phyloP scores from a whole-genome alignment of 176 grass and related monocot genomes.

The Carex cristatella region DNA sequence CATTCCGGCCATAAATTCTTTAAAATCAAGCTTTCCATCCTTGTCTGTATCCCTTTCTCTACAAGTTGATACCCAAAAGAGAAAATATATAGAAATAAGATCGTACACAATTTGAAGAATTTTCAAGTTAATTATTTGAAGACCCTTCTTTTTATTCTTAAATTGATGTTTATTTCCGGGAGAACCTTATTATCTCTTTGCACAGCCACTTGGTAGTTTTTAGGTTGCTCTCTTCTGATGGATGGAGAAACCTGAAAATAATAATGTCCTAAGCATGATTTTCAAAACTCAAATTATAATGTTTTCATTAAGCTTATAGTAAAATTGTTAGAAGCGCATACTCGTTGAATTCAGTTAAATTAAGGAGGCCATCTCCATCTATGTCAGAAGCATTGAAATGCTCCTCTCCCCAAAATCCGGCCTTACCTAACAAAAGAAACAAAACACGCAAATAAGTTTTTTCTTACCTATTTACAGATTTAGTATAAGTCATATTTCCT shows the following conservation, averaged over 20 bases:
- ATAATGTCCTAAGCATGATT: conserved; percentile 5
- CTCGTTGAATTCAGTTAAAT: conserved; percentile 75
- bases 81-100: neutral
- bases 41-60: conserved; percentile 71
- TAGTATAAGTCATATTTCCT: neutral
- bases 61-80: conserved; percentile 12
- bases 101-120: neutral
- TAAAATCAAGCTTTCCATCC: conserved; percentile 75
- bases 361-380: conserved; percentile 58
- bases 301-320: neutral
- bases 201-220: conserved; percentile 64
- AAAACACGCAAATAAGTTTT: neutral
- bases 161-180: neutral
- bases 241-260: conserved; percentile 63
- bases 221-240: conserved; percentile 64
- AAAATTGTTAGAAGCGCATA: conserved; percentile 19
- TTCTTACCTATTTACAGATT: neutral
- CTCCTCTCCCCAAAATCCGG: conserved; percentile 74
- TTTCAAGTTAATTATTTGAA: neutral
- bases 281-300: neutral
- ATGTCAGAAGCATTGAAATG: conserved; percentile 82
- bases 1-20: conserved; percentile 52
- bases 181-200: conserved; percentile 72
- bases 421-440: conserved; percentile 14
- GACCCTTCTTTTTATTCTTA: neutral